A percentile compares a stretch with the other conserved stretches of the same genome.
These are phyloP conservation scores for Posidonia australis DNA, from an alignment of 106 monocot genomes.

Conservation along the genomic window DNA sequence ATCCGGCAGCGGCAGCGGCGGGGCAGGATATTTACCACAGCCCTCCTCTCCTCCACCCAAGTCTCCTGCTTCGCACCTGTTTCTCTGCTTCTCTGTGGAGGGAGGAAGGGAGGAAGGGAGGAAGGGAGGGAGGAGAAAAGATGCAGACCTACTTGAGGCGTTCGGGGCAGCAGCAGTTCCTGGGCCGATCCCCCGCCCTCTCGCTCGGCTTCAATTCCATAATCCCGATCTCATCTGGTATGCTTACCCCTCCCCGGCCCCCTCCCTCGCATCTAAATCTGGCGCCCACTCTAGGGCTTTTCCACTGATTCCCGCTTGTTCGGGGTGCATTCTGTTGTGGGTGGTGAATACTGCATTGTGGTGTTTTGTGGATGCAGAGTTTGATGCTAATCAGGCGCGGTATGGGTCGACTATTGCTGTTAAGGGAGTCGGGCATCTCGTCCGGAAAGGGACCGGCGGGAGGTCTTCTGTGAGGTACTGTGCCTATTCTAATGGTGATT, in stretches of 20 bases:
- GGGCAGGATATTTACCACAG: too few species aligned
- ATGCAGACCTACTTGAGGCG: conserved; percentile 47
- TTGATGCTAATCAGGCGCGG: conserved; percentile 32
- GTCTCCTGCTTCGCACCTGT: too few species aligned
- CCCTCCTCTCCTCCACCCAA: too few species aligned
- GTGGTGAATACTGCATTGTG: neutral
- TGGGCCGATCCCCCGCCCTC: conserved; percentile 26
- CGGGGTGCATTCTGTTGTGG: conserved; percentile 1
- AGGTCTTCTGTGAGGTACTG: conserved; percentile 86
- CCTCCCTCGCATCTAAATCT: neutral
- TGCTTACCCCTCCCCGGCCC: neutral
- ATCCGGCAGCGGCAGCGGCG: too few species aligned
- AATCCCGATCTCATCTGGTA: neutral
- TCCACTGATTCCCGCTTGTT: neutral
- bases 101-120: too few species aligned
- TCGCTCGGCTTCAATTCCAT: conserved; percentile 29
- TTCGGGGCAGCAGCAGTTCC: conserved; percentile 27
- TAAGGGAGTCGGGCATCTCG: conserved; percentile 68
- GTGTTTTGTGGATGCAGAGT: conserved; percentile 24
- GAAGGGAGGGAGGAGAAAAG: conserved; percentile 13
- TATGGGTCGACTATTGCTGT: conserved; percentile 43
- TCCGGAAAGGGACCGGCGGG: conserved; percentile 94
- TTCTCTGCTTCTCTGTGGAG: too few species aligned
- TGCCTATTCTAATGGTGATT: neutral
- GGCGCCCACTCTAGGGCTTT: neutral